Percentiles rank a stretch among this genome's conserved stretches.
phyloP scores from a whole-genome alignment of 805 yeast species.

The Cyberlindnera petersonii region DNA sequence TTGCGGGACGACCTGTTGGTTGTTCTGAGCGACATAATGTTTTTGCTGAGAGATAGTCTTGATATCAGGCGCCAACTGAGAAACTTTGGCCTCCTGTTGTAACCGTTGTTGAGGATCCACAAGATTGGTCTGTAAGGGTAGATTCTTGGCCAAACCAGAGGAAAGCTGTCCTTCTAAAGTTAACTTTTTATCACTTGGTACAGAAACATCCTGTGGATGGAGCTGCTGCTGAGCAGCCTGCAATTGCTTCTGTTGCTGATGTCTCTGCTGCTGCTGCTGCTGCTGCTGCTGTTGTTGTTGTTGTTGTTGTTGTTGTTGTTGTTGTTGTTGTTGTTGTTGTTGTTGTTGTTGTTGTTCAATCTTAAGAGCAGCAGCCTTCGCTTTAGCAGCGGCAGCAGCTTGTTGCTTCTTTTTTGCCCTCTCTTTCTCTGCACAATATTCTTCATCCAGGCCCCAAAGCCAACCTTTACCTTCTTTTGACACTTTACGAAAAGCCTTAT shows the following conservation, averaged over 20 bases:
- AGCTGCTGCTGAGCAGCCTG: too few species aligned
- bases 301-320: constrained; percentile 25
- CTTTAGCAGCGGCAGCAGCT: constrained; percentile 58
- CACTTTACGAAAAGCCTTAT: constrained; percentile 78
- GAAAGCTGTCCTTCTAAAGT: too few species aligned
- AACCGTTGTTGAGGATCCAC: constrained; percentile 1
- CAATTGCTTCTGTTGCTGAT: too few species aligned
- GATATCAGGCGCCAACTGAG: background rate
- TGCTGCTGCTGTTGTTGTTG: constrained; percentile 11
- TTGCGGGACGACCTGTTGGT: background rate
- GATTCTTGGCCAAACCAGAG: background rate
- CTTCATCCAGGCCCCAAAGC: constrained; percentile 91
- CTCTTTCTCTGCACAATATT: constrained; percentile 78
- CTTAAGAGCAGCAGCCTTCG: constrained; percentile 50
- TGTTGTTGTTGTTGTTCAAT: constrained; percentile 49
- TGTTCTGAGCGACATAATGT: background rate
- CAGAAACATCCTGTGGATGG: too few species aligned
- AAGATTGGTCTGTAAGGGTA: background rate
- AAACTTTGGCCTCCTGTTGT: background rate
- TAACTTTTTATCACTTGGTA: too few species aligned
- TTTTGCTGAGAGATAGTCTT: background rate
- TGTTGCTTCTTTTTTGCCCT: constrained; percentile 63
- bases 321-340: constrained; percentile 30
- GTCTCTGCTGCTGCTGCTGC: background rate
- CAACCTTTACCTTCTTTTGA: constrained; percentile 91